Conservation (phyloP, 2,329 filamentous ascomycete genomes). For the Neofusicoccum kwambonambiense region DNA sequence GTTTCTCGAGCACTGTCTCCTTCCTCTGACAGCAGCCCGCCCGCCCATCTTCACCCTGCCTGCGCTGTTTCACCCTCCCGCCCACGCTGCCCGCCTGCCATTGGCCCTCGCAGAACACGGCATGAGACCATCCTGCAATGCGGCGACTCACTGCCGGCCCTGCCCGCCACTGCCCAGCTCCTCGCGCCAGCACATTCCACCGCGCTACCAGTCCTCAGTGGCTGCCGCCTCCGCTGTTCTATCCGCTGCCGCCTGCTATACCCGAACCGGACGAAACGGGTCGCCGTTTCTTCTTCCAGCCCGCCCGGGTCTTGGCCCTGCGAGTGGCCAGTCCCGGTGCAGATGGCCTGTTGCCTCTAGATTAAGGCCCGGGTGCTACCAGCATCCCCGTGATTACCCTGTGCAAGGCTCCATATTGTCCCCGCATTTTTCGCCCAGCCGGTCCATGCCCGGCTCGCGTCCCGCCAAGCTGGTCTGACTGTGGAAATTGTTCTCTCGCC, state of each 20-base stretch:
- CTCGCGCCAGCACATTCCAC: background rate
- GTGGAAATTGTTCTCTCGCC: background rate
- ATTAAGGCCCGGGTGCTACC: background rate
- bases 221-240: background rate
- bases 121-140: background rate
- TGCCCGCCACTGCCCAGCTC: background rate
- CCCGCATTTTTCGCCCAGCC: background rate
- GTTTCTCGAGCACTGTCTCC: slow-evolving; percentile 3
- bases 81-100: background rate
- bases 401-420: background rate
- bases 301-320: background rate
- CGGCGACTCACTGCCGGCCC: background rate
- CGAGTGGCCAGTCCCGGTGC: background rate
- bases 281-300: slow-evolving; percentile 1
- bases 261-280: background rate
- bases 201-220: background rate
- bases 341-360: background rate
- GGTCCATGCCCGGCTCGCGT: background rate
- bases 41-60: background rate
- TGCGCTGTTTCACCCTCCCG: background rate
- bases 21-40: slow-evolving; percentile 1
- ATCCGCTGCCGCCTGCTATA: background rate
- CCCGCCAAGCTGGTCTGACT: background rate
- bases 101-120: background rate
- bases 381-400: slow-evolving; percentile 8